Conservation (phyloP, 495 filamentous ascomycete genomes). For the Hypoxylon trugodes region DNA sequence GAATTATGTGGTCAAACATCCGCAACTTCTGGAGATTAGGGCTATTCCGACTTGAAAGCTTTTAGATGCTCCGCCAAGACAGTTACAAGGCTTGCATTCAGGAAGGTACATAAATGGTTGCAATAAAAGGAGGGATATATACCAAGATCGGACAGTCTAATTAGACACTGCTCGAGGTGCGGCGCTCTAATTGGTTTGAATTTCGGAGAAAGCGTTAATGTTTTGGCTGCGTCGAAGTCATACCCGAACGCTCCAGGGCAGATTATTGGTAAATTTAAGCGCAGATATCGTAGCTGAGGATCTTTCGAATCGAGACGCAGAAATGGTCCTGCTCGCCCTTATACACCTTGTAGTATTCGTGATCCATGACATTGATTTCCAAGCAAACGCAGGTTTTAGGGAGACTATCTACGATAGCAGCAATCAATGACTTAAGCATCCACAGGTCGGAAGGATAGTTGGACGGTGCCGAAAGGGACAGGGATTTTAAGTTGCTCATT, state of each 20-base stretch:
- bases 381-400: not conserved
- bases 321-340: not conserved
- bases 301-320: constrained; percentile 1
- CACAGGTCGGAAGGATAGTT: not conserved
- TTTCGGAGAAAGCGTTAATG: too few relatives aligned
- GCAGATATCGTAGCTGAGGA: constrained; percentile 10
- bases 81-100: not conserved
- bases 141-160: not conserved
- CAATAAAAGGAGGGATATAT: not conserved
- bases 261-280: not conserved
- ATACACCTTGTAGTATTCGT: not conserved
- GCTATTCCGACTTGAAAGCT: not conserved
- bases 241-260: constrained; percentile 7
- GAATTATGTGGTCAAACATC: not conserved
- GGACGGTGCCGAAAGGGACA: not conserved
- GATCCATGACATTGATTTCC: not conserved
- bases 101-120: not conserved
- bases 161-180: not conserved
- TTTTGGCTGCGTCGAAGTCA: not conserved
- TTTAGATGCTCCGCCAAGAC: not conserved
- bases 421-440: not conserved
- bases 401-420: not conserved
- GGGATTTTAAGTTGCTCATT: not conserved
- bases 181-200: not conserved
- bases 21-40: not conserved